Evolutionary conservation across 768 basidiomycete species (phyloP).

Genomic region (Serendipita indica): DNA sequence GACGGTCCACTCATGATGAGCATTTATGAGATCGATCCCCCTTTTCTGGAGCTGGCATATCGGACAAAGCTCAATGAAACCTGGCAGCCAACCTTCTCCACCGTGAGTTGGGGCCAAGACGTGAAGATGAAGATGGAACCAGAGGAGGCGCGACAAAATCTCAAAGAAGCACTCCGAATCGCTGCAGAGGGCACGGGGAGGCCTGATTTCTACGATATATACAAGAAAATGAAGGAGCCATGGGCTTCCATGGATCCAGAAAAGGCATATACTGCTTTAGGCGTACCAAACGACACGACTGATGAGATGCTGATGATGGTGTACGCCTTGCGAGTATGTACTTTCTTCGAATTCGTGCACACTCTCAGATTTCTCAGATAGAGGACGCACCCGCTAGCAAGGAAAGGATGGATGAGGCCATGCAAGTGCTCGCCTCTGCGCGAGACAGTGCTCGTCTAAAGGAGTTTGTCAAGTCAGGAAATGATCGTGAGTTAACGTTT

Average conservation of each 20-base stretch:
- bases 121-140: slow-evolving; percentile 33
- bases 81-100: background rate
- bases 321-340: slow-evolving; percentile 50
- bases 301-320: slow-evolving; percentile 66
- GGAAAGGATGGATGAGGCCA: slow-evolving; percentile 58
- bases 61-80: slow-evolving; percentile 20
- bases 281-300: slow-evolving; percentile 53
- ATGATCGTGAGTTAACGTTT: slow-evolving; percentile 47
- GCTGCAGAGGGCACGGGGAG: slow-evolving; percentile 45
- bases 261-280: slow-evolving; percentile 56
- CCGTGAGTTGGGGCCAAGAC: slow-evolving; percentile 36
- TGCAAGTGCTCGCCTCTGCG: slow-evolving; percentile 58
- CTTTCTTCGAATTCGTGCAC: slow-evolving; percentile 9
- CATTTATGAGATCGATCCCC: slow-evolving; percentile 46
- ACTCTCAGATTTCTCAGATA: slow-evolving; percentile 30
- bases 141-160: slow-evolving; percentile 32
- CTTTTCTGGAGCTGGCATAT: slow-evolving; percentile 61
- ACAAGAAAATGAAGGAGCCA: slow-evolving; percentile 34
- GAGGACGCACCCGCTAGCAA: slow-evolving; percentile 53
- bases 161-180: slow-evolving; percentile 55
- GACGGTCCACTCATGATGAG: slow-evolving; percentile 33
- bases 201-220: slow-evolving; percentile 22
- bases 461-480: slow-evolving; percentile 47
- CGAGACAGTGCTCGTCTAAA: slow-evolving; percentile 58
- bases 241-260: slow-evolving; percentile 49